Evolutionary conservation across 768 basidiomycete species (phyloP).

Genomic region (Agrocybe praecox): DNA sequence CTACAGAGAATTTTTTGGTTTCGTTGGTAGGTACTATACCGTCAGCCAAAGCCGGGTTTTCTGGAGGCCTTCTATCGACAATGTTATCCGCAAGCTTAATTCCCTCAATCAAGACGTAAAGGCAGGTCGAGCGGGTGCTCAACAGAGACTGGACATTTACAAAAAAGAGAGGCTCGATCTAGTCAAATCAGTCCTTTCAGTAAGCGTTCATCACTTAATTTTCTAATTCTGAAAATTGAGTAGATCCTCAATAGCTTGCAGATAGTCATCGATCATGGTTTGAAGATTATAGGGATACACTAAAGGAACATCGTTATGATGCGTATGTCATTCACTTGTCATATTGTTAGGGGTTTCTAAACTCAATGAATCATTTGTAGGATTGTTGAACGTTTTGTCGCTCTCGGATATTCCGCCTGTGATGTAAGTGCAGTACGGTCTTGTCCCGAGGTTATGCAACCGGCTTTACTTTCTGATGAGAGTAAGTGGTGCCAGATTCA

Average conservation of each 20-base stretch:
- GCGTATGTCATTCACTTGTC: neutral
- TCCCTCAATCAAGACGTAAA: neutral
- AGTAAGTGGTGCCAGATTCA: neutral
- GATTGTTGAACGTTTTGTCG: slow-evolving; percentile 6
- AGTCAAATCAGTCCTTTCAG: neutral
- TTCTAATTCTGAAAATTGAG: too few relatives aligned
- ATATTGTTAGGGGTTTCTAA: too few relatives aligned
- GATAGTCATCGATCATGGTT: neutral
- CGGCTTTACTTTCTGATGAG: slow-evolving; percentile 1
- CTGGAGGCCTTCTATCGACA: slow-evolving; percentile 29
- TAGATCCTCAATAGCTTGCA: neutral
- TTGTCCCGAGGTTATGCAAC: neutral
- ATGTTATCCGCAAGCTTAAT: slow-evolving; percentile 17
- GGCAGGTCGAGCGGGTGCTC: neutral
- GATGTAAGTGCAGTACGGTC: neutral
- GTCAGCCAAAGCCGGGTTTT: slow-evolving; percentile 27
- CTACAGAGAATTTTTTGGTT: too few relatives aligned
- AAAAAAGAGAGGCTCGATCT: neutral
- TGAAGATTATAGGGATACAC: neutral
- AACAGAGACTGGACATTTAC: neutral
- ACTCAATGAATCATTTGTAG: too few relatives aligned
- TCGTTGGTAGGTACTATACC: slow-evolving; percentile 29
- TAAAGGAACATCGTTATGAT: neutral
- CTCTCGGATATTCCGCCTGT: neutral
- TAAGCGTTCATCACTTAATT: neutral